These are phyloP conservation scores for Stephanocyclus meneghinianus DNA, from an alignment of 352 stramenopile species.

Conservation along the genomic window DNA sequence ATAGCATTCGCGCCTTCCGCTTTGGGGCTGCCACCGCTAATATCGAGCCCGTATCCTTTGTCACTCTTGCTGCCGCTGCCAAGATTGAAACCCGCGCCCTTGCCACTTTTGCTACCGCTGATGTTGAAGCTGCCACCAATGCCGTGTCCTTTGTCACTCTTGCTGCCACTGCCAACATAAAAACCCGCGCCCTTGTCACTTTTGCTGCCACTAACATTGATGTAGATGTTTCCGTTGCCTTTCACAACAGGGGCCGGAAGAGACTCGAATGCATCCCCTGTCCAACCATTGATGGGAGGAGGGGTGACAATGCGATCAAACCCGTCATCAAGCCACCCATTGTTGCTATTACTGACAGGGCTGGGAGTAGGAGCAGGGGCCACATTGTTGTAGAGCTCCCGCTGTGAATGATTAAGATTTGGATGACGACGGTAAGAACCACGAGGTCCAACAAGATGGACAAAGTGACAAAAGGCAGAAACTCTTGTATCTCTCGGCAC, in stretches of 20 bases:
- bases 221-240: not conserved
- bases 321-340: slow-evolving; percentile 3
- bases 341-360: not conserved
- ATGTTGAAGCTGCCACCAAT: too few species aligned
- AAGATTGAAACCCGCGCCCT: not conserved
- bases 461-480: not conserved
- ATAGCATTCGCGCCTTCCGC: too few species aligned
- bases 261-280: not conserved
- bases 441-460: too few species aligned
- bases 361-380: not conserved
- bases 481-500: not conserved
- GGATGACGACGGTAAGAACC: not conserved
- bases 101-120: too few species aligned
- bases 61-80: slow-evolving; percentile 4
- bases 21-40: too few species aligned
- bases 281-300: not conserved
- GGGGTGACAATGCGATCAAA: slow-evolving; percentile 6
- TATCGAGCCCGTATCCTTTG: not conserved
- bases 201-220: not conserved
- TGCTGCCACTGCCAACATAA: not conserved
- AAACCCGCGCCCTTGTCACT: not conserved
- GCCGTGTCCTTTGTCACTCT: not conserved
- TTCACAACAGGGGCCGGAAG: slow-evolving; percentile 5
- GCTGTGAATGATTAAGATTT: not conserved
- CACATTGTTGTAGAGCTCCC: slow-evolving; percentile 5